Base-by-base conservation (phyloP, 208 protist genomes). In the Leishmania aethiopica region DNA sequence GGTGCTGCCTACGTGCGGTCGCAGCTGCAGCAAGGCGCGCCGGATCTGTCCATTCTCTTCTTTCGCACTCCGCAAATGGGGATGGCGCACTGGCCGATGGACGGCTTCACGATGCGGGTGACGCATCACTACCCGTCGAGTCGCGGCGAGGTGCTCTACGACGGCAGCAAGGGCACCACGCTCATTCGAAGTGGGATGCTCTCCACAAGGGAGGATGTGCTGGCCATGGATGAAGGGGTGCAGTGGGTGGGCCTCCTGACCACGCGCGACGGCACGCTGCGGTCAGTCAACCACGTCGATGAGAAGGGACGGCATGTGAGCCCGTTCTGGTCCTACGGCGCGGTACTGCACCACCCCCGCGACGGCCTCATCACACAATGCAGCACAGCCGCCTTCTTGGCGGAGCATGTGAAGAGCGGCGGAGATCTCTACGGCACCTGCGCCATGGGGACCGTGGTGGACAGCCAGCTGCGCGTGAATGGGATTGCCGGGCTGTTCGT, bases 391-490 rank as follows among this genome's bases (percentile, higher is more conserved):
- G 89, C 90, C 22, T 95, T 95, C 73, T 81, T 96, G 15, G 88
- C 87, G 53, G 77, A 87, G 74, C 79, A 89, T 77, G 90, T 86
- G 40, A 59, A 86, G 77, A 81, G 85, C 75, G 75, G 72, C 22
- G 87, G 85, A 1, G 84, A 94, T 69, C 37, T 92, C 32, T 95
- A 90, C 66, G 93, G 93, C 42, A 96, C 93, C 32, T 96, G 93
- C 70, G 93, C 93, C 15, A 82, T 96, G 74, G 86, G 91, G 49
- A 78, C 72, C 19, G 93, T 96, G 25, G 92, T 95, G 76, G 87
- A 96, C 66, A 49, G 57, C 22, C 28, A 77, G 35, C 79, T 95
- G 80, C 77, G 80, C 28, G 89, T 96, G 79, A 83, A 80, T 47
- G 93, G 93, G 8, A 67, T 94, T 57, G 77, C 86, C 13, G 92